A percentile compares a stretch with the other conserved stretches of the same genome.
phyloP scores from a whole-genome alignment of 2,329 filamentous ascomycete genomes.

The Hypoxylon sp. region DNA sequence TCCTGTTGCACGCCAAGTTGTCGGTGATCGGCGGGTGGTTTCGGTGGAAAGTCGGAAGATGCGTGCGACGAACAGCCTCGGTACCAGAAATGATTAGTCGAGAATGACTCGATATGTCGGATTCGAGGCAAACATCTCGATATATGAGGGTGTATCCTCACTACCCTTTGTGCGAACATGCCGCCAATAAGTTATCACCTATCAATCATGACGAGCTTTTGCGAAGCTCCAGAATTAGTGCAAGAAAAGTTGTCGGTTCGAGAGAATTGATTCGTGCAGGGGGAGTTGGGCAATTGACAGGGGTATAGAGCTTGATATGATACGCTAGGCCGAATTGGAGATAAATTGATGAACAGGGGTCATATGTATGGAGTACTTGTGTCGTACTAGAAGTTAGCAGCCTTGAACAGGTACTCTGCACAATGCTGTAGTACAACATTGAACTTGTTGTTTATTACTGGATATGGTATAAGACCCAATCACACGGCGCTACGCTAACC shows the following conservation, averaged over 20 bases:
- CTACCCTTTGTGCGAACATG: slow-evolving; percentile 49
- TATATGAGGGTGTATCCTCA: slow-evolving; percentile 37
- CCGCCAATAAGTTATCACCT: slow-evolving; percentile 42
- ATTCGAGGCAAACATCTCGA: slow-evolving; percentile 38
- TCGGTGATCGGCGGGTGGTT: slow-evolving; percentile 67
- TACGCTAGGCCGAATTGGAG: slow-evolving; percentile 21
- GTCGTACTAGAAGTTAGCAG: slow-evolving; percentile 2
- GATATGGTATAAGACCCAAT: slow-evolving; percentile 31
- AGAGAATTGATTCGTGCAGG: slow-evolving; percentile 32
- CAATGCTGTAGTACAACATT: neutral
- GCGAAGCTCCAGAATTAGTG: slow-evolving; percentile 7
- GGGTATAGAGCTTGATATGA: slow-evolving; percentile 12
- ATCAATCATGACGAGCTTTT: slow-evolving; percentile 24
- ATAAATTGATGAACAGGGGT: slow-evolving; percentile 2
- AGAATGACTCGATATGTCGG: slow-evolving; percentile 23
- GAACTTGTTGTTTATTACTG: slow-evolving; percentile 21
- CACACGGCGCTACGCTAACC: slow-evolving; percentile 29
- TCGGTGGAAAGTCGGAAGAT: slow-evolving; percentile 47
- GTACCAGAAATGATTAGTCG: slow-evolving; percentile 17
- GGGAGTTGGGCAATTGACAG: slow-evolving; percentile 19
- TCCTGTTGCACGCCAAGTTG: slow-evolving; percentile 76
- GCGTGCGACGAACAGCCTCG: slow-evolving; percentile 54
- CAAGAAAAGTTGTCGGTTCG: slow-evolving; percentile 25
- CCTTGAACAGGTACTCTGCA: slow-evolving; percentile 33
- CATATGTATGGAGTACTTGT: slow-evolving; percentile 24